Base-by-base conservation (phyloP, 2,329 filamentous ascomycete genomes). In the Atkinsonella hypoxylon region DNA sequence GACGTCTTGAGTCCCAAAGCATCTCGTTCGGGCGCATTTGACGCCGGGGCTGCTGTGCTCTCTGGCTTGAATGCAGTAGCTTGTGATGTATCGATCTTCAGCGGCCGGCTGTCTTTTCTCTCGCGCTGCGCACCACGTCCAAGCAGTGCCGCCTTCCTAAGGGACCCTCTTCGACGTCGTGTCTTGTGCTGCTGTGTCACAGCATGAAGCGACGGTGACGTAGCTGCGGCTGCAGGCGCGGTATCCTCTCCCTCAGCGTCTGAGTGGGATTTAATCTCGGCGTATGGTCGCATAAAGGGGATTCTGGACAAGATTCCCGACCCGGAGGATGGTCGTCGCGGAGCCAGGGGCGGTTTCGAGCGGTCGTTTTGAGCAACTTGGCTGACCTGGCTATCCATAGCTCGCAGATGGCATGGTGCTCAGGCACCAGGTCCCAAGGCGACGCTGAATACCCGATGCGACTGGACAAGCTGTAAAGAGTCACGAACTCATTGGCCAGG, bases 91-190 rank as follows among this genome's bases (percentile, higher is more conserved):
- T 75, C 68, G 50, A 75, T 67, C 18, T 64, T 66, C 52, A 74
- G 58, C 17, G 69, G 63, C 50, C 71, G 77, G 51, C 66, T 68
- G 51, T 81, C 81, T 56, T 70, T 77, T 60, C 68, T 75, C 58
- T 79, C 81, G 53, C 78, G 75, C 64, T 78, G 81, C 50, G 75
- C 79, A 54, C 84, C 83, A 55, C 85, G 85, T 15, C 88, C 87
- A 17, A 95, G 74, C 46, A 95, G 73, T 26, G 89, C 89, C 11
- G 87, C 88, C 67, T 95, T 95, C 53, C 90, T 79, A 64, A 96
- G 72, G 11, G 90, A 95, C 4, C 89, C 89, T 63, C 86, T 87
- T 53, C 90, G 80, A 59, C 83, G 82, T 50, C 89, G 77, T 66
- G 58, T 75, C 70, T 67, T 75, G 63, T 66, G 73, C 61, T 67